Percentiles rank a stretch among this genome's conserved stretches.
Conservation (phyloP, 495 filamentous ascomycete species). For the Letharia lupina region DNA sequence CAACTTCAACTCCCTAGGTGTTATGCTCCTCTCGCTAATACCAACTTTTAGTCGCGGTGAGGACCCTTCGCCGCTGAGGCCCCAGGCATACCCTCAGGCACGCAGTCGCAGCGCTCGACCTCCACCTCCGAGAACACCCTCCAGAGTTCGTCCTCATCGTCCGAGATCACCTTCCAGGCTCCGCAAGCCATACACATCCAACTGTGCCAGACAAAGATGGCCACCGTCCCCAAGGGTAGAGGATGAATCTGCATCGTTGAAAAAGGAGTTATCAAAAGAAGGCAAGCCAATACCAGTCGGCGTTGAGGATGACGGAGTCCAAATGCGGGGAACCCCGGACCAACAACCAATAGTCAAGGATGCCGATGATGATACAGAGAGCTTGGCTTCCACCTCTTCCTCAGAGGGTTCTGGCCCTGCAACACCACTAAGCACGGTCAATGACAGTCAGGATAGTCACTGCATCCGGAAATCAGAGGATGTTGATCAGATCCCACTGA, state of each 20-base stretch:
- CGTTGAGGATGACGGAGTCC: conserved; percentile 18
- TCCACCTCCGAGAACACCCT: conserved; percentile 17
- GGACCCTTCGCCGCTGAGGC: not conserved
- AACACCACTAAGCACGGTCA: conserved; percentile 28
- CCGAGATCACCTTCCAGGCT: conserved; percentile 16
- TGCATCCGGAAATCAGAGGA: conserved; percentile 15
- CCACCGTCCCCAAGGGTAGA: conserved; percentile 20
- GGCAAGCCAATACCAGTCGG: conserved; percentile 6
- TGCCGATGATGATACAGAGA: conserved; percentile 15
- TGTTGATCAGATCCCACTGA: conserved; percentile 12
- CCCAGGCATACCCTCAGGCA: not conserved
- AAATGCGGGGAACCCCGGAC: conserved; percentile 37
- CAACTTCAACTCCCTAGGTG: not conserved
- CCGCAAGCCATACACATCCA: conserved; percentile 16
- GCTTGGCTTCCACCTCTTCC: conserved; percentile 27
- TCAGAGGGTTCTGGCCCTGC: conserved; percentile 32
- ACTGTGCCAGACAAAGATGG: conserved; percentile 17
- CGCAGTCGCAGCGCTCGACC: conserved; percentile 1
- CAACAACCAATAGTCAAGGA: conserved; percentile 40
- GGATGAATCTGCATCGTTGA: conserved; percentile 3
- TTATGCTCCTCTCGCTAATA: not conserved
- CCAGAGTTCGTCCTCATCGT: not conserved
- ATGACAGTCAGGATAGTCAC: conserved; percentile 17
- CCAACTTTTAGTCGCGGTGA: not conserved
- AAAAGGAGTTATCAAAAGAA: conserved; percentile 1